Evolutionary conservation across 2,329 filamentous ascomycete species (phyloP).

Genomic region (Drechslerella dactyloides): DNA sequence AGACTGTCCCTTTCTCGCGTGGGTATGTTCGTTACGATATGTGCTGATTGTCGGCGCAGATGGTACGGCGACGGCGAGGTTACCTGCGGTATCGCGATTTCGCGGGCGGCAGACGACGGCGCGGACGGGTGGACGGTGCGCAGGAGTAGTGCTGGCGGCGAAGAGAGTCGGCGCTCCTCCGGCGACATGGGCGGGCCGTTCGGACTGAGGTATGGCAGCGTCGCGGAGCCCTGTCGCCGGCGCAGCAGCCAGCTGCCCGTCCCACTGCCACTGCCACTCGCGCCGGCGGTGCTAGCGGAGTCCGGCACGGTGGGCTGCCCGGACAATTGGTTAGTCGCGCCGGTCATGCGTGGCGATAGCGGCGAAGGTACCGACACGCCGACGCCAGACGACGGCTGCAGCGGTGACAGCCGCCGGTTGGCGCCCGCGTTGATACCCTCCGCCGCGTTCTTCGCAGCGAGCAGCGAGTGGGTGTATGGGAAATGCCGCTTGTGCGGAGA

Average conservation of each 20-base stretch:
- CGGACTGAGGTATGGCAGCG: constrained; percentile 33
- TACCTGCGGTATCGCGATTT: constrained; percentile 37
- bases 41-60: constrained; percentile 24
- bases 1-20: constrained; percentile 38
- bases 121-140: constrained; percentile 31
- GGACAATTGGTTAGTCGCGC: constrained; percentile 31
- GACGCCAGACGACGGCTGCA: constrained; percentile 5
- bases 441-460: constrained; percentile 51
- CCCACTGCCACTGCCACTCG: not conserved
- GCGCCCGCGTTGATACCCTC: not conserved
- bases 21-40: constrained; percentile 32
- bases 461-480: constrained; percentile 53
- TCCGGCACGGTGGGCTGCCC: constrained; percentile 28
- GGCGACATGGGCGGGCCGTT: constrained; percentile 44
- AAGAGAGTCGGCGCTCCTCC: constrained; percentile 32
- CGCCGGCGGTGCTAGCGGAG: constrained; percentile 9
- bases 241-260: constrained; percentile 31
- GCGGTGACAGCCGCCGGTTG: not conserved
- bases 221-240: constrained; percentile 20
- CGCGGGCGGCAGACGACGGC: constrained; percentile 14
- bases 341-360: constrained; percentile 31
- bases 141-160: constrained; percentile 24
- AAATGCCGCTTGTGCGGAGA: constrained; percentile 54
- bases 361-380: constrained; percentile 23
- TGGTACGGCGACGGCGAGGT: constrained; percentile 35